Evolutionary conservation across 768 basidiomycete genomes (phyloP), one percentile per base, ranked within the genome.

Genomic region (Agaricus subrufescens): DNA sequence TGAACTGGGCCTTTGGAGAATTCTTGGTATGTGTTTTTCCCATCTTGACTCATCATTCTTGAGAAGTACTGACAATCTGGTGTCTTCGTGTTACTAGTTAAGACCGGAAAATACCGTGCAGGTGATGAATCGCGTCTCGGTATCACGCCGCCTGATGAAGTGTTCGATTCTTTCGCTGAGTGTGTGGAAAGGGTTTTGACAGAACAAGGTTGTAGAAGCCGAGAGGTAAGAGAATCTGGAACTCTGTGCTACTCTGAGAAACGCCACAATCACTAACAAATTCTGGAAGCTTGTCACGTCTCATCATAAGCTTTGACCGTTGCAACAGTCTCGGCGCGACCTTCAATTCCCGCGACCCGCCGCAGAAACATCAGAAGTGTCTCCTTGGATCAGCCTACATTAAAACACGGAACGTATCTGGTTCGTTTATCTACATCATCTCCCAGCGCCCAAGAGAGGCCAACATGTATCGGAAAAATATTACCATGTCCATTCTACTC

Each of bases 21-120:
- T 86, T 7, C 71, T 90, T 23, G 86, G 86, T 86, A 60, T 47
- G 80, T 40, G 42, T 30, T 19, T 46, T 11, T 26, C 30, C 39
- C 40, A 27, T 5, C 3, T 47, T 11, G 27, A n/a, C 11, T 48
- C 39, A 19, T 19, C 19, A 19, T 19, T 19, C 19, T 19, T 19
- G 19, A 19, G 19, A 19, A 19, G 19, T 19, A 1, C 19, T 19
- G 19, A 19, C 19, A 19, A 19, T 19, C 19, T 19, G 19, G 19
- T 19, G 19, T 19, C 19, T 19, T 19, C 19, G 19, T 19, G 19
- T 19, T 19, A 19, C 42, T 55, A 84, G 87, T 87, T 25, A 76
- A 74, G 63, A 86, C 87, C 4, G 87, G 88, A 10, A 90, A 89
- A 62, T 89, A 87, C 63, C 74, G 87, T 2, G 19, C 69, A 3